phyloP scores from a whole-genome alignment of 345 rosid genomes.

The Lepidium sativum region DNA sequence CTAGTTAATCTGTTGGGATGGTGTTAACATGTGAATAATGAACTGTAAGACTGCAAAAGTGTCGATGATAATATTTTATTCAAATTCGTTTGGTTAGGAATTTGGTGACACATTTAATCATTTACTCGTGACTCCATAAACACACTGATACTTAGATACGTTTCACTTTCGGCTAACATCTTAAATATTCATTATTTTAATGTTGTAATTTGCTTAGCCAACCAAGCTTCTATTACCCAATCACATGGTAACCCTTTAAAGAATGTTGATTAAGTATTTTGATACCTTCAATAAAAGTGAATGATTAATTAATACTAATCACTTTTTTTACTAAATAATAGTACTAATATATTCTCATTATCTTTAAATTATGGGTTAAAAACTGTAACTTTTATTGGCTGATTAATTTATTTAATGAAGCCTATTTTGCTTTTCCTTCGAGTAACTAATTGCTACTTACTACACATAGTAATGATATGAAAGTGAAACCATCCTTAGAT shows the following conservation, averaged over 20 bases:
- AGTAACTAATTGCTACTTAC: neutral
- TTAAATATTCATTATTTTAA: neutral
- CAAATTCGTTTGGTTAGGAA: conserved; percentile 8
- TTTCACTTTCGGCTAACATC: conserved; percentile 28
- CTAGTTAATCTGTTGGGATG: neutral
- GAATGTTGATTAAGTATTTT: neutral
- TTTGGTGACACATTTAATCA: neutral
- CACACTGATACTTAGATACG: neutral
- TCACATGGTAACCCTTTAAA: conserved; percentile 15
- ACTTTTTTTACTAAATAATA: no score
- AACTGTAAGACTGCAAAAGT: conserved; percentile 27
- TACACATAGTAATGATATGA: neutral
- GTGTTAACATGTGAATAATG: conserved; percentile 27
- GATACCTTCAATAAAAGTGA: neutral
- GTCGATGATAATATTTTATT: conserved; percentile 4
- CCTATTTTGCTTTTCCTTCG: neutral
- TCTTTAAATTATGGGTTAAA: neutral
- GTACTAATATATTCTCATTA: neutral
- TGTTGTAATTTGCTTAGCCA: conserved; percentile 21
- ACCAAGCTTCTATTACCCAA: conserved; percentile 9
- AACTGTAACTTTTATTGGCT: neutral
- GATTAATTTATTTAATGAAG: neutral
- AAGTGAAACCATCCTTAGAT: neutral
- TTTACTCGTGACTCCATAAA: neutral
- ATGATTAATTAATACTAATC: neutral